Percentiles rank a stretch among this genome's conserved stretches.
Evolutionary conservation across 345 rosid genomes (phyloP).

Genomic region (Aquilaria sinensis): DNA sequence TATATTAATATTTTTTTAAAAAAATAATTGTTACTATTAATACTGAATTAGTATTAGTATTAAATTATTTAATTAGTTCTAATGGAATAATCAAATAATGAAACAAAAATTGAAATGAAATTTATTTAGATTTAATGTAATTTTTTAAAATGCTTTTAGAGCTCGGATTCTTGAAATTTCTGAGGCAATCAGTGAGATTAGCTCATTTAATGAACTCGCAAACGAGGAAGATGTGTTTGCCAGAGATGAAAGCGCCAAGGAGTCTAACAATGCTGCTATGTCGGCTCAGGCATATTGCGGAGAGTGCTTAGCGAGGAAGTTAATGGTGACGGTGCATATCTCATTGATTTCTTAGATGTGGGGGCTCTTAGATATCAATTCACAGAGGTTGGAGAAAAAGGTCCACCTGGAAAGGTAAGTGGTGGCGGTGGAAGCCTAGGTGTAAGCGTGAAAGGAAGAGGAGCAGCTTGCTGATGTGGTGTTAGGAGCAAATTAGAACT

Average conservation of each 20-base stretch:
- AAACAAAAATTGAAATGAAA: too few species aligned
- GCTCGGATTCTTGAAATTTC: conserved; percentile 52
- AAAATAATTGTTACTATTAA: too few species aligned
- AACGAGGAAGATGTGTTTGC: conserved; percentile 63
- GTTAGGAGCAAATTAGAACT: conserved; percentile 3
- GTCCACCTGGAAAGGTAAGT: conserved; percentile 27
- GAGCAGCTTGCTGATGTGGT: conserved; percentile 14
- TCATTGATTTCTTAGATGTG: conserved; percentile 73
- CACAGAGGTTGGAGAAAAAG: conserved; percentile 69
- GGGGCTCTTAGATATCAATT: conserved; percentile 55
- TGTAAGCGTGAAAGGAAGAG: conserved; percentile 13
- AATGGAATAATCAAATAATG: too few species aligned
- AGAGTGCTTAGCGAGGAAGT: conserved; percentile 65
- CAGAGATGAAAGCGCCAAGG: conserved; percentile 65
- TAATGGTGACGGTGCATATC: conserved; percentile 82
- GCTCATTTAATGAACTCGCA: conserved; percentile 64
- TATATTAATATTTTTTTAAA: too few species aligned
- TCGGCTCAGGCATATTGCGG: conserved; percentile 63
- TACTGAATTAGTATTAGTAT: too few species aligned
- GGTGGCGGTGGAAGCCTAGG: conserved; percentile 7
- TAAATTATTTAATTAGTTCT: too few species aligned
- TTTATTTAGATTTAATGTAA: too few species aligned
- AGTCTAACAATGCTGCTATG: conserved; percentile 57
- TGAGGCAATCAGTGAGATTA: conserved; percentile 54
- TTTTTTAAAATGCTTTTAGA: not conserved